phyloP scores from a whole-genome alignment of 305 asterid genomes.

The Fraxinus greggii region DNA sequence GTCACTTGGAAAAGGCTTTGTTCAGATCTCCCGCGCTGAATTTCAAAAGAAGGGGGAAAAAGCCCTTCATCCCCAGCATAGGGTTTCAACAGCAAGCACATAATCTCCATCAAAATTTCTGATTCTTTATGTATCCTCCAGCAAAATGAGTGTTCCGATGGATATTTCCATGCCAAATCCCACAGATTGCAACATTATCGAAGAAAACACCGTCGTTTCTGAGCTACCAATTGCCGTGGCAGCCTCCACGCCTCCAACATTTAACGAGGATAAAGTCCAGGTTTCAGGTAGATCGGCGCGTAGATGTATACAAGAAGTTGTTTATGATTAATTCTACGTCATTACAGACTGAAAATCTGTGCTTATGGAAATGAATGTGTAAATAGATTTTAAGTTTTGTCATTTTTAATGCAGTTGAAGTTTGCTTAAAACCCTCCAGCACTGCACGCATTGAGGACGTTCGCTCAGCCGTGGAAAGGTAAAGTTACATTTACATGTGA shows the following conservation, averaged over 20 bases:
- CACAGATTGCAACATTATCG: slow-evolving; percentile 30
- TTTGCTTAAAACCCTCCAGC: slow-evolving; percentile 71
- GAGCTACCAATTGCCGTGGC: slow-evolving; percentile 38
- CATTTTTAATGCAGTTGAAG: slow-evolving; percentile 59
- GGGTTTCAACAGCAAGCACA: slow-evolving; percentile 35
- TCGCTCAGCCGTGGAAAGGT: slow-evolving; percentile 73
- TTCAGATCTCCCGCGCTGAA: slow-evolving; percentile 47
- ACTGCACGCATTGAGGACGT: slow-evolving; percentile 71
- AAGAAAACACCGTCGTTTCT: slow-evolving; percentile 39
- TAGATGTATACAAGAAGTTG: neutral
- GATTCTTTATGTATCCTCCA: slow-evolving; percentile 30
- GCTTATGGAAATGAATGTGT: neutral
- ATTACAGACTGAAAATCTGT: neutral
- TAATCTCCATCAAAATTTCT: slow-evolving; percentile 23
- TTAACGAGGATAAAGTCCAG: slow-evolving; percentile 51
- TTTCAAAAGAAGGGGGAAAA: slow-evolving; percentile 24
- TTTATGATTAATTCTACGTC: slow-evolving; percentile 1
- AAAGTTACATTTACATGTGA: neutral
- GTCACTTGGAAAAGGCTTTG: neutral
- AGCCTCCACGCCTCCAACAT: slow-evolving; percentile 35
- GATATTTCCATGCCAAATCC: slow-evolving; percentile 52
- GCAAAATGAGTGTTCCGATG: slow-evolving; percentile 74
- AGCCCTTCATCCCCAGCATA: slow-evolving; percentile 22
- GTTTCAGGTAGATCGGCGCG: slow-evolving; percentile 59
- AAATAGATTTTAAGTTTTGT: neutral